Evolutionary conservation across 2,329 filamentous ascomycete genomes (phyloP).

Genomic region (Fusarium sp.): DNA sequence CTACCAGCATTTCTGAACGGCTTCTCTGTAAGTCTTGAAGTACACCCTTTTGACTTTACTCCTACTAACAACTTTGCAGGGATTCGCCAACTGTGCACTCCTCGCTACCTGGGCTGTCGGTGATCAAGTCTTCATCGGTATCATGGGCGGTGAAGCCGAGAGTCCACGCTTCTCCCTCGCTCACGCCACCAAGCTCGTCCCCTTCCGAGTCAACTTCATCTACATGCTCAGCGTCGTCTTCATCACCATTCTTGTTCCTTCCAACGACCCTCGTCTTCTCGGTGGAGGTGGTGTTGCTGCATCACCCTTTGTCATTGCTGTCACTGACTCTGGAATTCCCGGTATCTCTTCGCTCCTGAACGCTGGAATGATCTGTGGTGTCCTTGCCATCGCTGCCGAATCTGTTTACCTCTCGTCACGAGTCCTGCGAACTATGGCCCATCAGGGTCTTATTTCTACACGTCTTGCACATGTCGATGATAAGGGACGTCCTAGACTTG

Average conservation of each 20-base stretch:
- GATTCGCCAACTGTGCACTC: slow-evolving; percentile 32
- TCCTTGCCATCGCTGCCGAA: slow-evolving; percentile 28
- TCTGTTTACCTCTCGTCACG: slow-evolving; percentile 26
- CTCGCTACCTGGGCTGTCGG: slow-evolving; percentile 36
- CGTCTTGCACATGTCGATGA: slow-evolving; percentile 7
- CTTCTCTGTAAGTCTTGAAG: slow-evolving; percentile 8
- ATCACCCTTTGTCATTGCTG: slow-evolving; percentile 33
- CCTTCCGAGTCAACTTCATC: slow-evolving; percentile 31
- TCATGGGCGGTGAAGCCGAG: slow-evolving; percentile 36
- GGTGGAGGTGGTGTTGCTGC: slow-evolving; percentile 22
- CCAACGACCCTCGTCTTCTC: slow-evolving; percentile 22
- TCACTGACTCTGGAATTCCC: slow-evolving; percentile 21
- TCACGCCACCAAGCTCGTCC: slow-evolving; percentile 34
- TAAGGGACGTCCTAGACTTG: slow-evolving; percentile 19
- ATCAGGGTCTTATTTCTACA: slow-evolving; percentile 9
- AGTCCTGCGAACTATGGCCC: slow-evolving; percentile 28
- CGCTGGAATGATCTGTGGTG: slow-evolving; percentile 32
- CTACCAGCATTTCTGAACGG: slow-evolving; percentile 19
- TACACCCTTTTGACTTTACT: fast-evolving
- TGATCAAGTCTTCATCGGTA: slow-evolving; percentile 38
- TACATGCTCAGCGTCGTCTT: slow-evolving; percentile 34
- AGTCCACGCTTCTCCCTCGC: slow-evolving; percentile 27
- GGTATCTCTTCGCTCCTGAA: slow-evolving; percentile 28
- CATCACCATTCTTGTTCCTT: slow-evolving; percentile 27
- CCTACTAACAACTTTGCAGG: background rate